phyloP scores from a whole-genome alignment of 768 basidiomycete species.

The Rossbeevera mucosa region DNA sequence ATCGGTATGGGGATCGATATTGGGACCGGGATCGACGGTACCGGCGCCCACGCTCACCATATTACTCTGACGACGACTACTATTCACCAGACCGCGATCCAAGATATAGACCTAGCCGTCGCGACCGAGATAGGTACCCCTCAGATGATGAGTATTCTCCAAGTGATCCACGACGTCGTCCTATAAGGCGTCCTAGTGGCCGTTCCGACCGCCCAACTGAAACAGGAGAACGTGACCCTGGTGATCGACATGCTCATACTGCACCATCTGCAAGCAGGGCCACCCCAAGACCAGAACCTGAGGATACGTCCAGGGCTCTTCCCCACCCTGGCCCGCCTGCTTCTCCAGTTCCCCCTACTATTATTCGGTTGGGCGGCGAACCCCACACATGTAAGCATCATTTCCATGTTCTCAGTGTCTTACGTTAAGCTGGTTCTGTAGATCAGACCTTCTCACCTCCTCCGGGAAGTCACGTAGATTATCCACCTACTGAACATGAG shows the following conservation, averaged over 20 bases:
- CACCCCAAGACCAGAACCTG: constrained; percentile 8
- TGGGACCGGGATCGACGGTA: background rate
- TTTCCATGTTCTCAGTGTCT: background rate
- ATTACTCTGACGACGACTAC: constrained; percentile 5
- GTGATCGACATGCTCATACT: constrained; percentile 9
- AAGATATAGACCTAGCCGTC: background rate
- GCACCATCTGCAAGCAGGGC: constrained; percentile 8
- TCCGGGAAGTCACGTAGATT: background rate
- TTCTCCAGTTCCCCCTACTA: constrained; percentile 26
- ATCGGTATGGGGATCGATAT: constrained; percentile 3
- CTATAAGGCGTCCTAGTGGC: constrained; percentile 9
- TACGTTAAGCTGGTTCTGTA: constrained; percentile 12
- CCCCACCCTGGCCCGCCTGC: constrained; percentile 6
- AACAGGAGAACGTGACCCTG: constrained; percentile 10
- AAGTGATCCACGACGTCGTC: constrained; percentile 8
- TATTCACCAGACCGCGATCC: constrained; percentile 12
- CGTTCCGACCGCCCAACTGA: constrained; percentile 13
- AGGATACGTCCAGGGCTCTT: background rate
- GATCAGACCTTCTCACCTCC: constrained; percentile 15
- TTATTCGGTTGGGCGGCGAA: constrained; percentile 27
- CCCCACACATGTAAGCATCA: constrained; percentile 14
- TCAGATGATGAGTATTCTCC: constrained; percentile 2
- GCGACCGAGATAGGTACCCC: background rate
- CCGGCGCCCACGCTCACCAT: background rate
- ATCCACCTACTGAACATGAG: constrained; percentile 9